phyloP scores from a whole-genome alignment of 306 rosid species.

The Begonia peltatifolia region DNA sequence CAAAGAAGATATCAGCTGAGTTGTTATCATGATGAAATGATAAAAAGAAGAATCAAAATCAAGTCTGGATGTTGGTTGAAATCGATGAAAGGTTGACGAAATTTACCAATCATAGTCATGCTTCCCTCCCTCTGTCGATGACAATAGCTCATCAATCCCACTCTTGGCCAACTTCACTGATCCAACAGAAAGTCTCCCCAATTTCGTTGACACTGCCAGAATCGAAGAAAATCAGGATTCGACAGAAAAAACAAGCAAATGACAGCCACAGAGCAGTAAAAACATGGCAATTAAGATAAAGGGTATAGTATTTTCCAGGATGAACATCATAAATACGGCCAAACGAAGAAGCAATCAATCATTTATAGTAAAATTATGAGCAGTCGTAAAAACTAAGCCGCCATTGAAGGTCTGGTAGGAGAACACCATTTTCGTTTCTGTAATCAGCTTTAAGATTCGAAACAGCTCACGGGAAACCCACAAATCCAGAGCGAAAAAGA shows the following conservation, averaged over 20 bases:
- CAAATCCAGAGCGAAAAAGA: too few species aligned
- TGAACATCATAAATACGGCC: not conserved
- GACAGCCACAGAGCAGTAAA: not conserved
- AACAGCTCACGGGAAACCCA: too few species aligned
- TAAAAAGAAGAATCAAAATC: too few species aligned
- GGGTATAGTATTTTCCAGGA: too few species aligned
- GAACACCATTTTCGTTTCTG: too few species aligned
- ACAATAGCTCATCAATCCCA: constrained; percentile 74
- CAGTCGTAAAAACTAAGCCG: too few species aligned
- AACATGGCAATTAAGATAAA: too few species aligned
- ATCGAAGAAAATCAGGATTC: constrained; percentile 3
- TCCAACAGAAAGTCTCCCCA: constrained; percentile 92
- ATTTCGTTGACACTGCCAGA: constrained; percentile 46
- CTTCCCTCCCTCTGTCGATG: constrained; percentile 79
- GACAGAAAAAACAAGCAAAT: too few species aligned
- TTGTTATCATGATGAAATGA: too few species aligned
- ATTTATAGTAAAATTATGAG: not conserved
- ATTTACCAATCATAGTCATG: constrained; percentile 88
- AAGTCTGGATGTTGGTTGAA: not conserved
- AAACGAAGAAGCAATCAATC: not conserved
- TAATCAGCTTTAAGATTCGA: too few species aligned
- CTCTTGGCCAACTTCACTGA: constrained; percentile 38
- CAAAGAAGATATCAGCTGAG: too few species aligned
- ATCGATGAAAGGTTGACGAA: not conserved
- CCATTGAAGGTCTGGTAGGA: too few species aligned